Evolutionary conservation across 108 stramenopile species (phyloP).

Genomic region (Halocafeteria seosinensis): DNA sequence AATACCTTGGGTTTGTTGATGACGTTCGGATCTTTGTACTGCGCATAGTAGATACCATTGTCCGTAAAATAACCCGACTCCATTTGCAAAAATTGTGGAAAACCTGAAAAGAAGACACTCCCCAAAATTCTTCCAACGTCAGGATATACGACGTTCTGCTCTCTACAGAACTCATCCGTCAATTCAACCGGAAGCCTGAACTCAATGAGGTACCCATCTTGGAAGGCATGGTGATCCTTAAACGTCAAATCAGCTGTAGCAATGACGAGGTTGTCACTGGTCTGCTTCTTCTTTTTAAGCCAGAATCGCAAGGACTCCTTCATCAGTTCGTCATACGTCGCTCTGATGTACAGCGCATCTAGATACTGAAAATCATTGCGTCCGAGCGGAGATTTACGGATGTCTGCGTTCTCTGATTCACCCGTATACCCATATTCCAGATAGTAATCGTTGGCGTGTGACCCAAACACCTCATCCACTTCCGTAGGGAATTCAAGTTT

Average conservation of each 20-base stretch:
- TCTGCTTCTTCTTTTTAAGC: not conserved
- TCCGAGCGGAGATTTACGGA: not conserved
- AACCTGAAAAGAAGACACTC: not conserved
- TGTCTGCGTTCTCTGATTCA: not conserved
- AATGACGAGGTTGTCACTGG: not conserved
- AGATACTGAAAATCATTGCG: not conserved
- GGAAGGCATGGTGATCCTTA: not conserved
- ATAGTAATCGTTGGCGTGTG: not conserved
- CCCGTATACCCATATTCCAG: not conserved
- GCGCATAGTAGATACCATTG: not conserved
- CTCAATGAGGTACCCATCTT: too few species aligned
- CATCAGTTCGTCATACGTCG: not conserved
- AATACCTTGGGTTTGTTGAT: not conserved
- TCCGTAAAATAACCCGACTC: not conserved
- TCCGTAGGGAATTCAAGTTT: not conserved
- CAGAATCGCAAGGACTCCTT: not conserved
- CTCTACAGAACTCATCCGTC: not conserved
- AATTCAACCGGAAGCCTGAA: too few species aligned
- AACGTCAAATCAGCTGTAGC: not conserved
- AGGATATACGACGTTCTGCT: not conserved
- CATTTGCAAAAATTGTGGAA: not conserved
- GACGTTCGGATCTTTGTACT: not conserved
- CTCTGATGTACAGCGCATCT: not conserved
- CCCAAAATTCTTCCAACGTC: not conserved
- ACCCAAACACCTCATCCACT: too few species aligned